phyloP scores from a whole-genome alignment of 2,329 filamentous ascomycete genomes.

The Dichotomopilus funicola region DNA sequence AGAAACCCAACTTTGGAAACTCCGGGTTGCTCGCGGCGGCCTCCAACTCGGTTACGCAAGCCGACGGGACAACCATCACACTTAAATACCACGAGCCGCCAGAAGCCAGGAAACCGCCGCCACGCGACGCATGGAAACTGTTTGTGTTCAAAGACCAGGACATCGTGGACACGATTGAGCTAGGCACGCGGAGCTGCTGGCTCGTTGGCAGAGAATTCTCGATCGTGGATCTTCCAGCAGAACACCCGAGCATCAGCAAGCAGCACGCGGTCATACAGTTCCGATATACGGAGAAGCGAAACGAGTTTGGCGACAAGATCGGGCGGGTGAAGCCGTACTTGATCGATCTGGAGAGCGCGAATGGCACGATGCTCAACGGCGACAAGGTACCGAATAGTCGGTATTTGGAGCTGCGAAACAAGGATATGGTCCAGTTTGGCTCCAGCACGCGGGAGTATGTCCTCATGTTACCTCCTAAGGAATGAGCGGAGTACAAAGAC shows the following conservation, averaged over 20 bases:
- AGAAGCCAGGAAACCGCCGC: constrained; percentile 81
- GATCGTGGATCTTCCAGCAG: constrained; percentile 75
- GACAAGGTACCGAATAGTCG: constrained; percentile 65
- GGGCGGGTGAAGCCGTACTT: constrained; percentile 80
- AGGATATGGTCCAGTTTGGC: constrained; percentile 85
- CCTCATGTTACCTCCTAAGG: constrained; percentile 64
- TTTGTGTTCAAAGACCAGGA: constrained; percentile 86
- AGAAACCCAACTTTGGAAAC: constrained; percentile 79
- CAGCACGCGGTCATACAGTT: constrained; percentile 97
- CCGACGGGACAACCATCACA: constrained; percentile 66
- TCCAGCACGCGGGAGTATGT: constrained; percentile 89
- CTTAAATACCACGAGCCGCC: constrained; percentile 95
- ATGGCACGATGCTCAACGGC: constrained; percentile 79
- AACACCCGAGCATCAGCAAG: constrained; percentile 89
- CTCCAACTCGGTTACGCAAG: constrained; percentile 69
- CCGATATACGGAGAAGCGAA: constrained; percentile 71
- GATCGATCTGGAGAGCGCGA: constrained; percentile 88
- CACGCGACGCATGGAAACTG: constrained; percentile 75
- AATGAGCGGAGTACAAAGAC: constrained; percentile 6
- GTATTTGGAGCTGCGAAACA: constrained; percentile 80
- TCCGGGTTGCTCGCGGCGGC: constrained; percentile 82
- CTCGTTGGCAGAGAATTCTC: constrained; percentile 73
- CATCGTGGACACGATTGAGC: constrained; percentile 72
- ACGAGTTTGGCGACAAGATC: constrained; percentile 79
- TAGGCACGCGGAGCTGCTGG: constrained; percentile 79